Conservation (phyloP, 495 filamentous ascomycete genomes). For the Neurospora sp. region DNA sequence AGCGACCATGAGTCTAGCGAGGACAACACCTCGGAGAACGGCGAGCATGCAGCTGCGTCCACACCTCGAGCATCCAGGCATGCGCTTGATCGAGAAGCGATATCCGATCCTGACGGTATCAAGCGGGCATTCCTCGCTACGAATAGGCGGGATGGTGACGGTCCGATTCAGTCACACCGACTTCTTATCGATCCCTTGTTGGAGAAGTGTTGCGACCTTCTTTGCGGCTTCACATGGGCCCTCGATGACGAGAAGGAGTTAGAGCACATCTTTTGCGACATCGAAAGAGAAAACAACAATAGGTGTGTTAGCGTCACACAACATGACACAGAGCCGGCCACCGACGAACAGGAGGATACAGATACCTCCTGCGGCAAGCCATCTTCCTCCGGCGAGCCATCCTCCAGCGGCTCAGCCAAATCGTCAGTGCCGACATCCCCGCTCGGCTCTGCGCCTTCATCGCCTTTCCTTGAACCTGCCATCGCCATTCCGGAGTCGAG, state of each 20-base stretch:
- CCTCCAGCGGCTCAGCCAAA: background rate
- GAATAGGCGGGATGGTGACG: background rate
- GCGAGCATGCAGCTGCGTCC: background rate
- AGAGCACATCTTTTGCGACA: background rate
- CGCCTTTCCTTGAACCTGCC: background rate
- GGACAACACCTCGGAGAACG: accelerated
- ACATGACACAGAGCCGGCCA: background rate
- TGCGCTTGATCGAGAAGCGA: background rate
- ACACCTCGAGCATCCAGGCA: background rate
- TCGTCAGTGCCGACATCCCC: background rate
- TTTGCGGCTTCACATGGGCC: background rate
- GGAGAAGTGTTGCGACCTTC: background rate
- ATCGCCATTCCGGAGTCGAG: background rate
- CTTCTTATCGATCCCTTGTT: background rate
- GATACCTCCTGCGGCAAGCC: background rate
- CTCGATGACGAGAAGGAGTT: background rate
- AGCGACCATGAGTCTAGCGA: background rate
- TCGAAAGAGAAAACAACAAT: background rate
- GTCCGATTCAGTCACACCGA: background rate
- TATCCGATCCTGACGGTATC: background rate
- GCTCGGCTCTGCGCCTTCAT: background rate
- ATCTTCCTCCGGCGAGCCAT: background rate
- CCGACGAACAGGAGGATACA: background rate
- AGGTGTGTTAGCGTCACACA: too few species aligned
- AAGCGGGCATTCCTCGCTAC: background rate